Base-by-base conservation (phyloP, 140 eudicot species). In the Oenanthe javanica region DNA sequence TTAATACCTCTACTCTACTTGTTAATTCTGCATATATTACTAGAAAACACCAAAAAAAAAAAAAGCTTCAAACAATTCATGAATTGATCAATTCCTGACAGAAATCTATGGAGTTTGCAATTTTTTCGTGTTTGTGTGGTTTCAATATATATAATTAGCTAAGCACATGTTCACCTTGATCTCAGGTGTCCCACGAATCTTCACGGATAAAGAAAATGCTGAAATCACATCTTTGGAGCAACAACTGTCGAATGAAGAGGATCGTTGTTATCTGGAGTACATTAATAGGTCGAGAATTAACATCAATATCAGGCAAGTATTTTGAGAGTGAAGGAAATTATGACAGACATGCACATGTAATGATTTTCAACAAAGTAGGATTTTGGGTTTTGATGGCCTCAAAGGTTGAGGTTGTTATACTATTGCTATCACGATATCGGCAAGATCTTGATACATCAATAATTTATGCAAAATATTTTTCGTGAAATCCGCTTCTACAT, bases 271-370 rank as follows among this genome's bases (percentile, higher is more conserved):
- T 87, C 84, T 94, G 90, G 92, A 94, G 25, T 94, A 94, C 90
- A 87, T 89, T n/a, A 84, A 79, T 81, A 84, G 84, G 77, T 94
- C 99, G 23, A 89, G 99, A 87, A 90, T 94, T 84, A 94, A 94
- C 90, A 94, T 94, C 77, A 92, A 94, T 83, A 94, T 94, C 78
- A 87, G 99, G 86, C 99, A 94, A 87, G 99, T 94, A 70, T 90
- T 83, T 79, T 94, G 83, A 72, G 50, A 52, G 31, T 70, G 23
- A 70, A 14, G 75, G 46, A 14, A 36, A 42, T 69, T 13, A 14
- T 54, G 8, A 4, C 19, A 52, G 23, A 57, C 25, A 57, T 11
- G 23, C 71, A 25, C 40, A 66, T 27, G 73, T 31, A 67, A 8
- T 67, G 73, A 31, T 27, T 11, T 27, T n/a, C 4, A 18, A 13